phyloP scores from a whole-genome alignment of 106 monocot species.

The Phalaenopsis equestris region DNA sequence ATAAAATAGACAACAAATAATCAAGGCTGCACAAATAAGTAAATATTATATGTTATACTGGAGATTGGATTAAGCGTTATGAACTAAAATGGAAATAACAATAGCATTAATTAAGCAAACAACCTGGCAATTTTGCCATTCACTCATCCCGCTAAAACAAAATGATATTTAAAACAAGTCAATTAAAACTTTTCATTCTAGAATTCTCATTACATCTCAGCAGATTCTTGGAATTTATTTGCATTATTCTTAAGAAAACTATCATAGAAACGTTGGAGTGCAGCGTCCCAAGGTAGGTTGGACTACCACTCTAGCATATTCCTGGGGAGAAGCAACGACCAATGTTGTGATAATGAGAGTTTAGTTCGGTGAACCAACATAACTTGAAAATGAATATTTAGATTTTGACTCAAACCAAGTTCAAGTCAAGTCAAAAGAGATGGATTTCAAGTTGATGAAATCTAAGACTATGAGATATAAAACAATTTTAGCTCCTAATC shows the following conservation, averaged over 20 bases:
- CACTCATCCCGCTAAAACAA: not conserved
- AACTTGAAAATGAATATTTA: no score
- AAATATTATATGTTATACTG: not conserved
- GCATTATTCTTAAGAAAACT: not conserved
- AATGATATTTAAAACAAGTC: not conserved
- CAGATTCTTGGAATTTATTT: not conserved
- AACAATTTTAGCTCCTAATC: no score
- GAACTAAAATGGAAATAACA: not conserved
- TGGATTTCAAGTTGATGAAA: no score
- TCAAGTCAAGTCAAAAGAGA: no score
- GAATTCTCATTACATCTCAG: not conserved
- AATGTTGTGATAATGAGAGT: not conserved
- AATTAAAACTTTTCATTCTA: not conserved
- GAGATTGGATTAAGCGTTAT: not conserved
- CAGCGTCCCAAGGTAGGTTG: not conserved
- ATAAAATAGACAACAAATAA: slow-evolving; percentile 4
- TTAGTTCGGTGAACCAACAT: no score
- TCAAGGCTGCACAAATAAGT: not conserved
- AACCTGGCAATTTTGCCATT: not conserved
- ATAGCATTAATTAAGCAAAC: not conserved
- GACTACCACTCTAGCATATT: not conserved
- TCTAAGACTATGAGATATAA: no score
- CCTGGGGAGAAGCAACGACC: not conserved
- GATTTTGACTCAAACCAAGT: no score
- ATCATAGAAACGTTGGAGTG: not conserved